Evolutionary conservation across 1,284 basidiomycete genomes (phyloP).

Genomic region (Lentinula novae-zelandiae): DNA sequence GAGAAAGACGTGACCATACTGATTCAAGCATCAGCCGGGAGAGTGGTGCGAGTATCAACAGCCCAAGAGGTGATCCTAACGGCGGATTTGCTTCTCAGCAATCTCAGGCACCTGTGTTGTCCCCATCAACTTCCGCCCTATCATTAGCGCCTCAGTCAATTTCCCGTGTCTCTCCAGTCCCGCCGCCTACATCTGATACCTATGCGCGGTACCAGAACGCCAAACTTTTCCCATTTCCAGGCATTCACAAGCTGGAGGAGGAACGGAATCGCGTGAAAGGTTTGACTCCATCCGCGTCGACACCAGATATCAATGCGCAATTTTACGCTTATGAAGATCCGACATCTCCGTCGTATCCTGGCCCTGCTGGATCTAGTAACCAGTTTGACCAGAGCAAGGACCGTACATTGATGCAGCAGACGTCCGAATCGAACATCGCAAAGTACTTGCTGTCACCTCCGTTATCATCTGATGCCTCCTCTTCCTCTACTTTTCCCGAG

Average conservation of each 20-base stretch:
- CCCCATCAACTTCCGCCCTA: constrained; percentile 57
- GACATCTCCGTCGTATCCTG: constrained; percentile 8
- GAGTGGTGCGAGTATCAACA: constrained; percentile 66
- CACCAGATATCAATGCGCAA: constrained; percentile 52
- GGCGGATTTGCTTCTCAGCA: constrained; percentile 36
- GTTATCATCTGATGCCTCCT: constrained; percentile 38
- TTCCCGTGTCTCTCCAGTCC: constrained; percentile 64
- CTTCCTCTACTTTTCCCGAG: constrained; percentile 46
- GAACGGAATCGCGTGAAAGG: constrained; percentile 57
- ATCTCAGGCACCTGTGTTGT: constrained; percentile 46
- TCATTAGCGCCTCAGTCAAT: constrained; percentile 51
- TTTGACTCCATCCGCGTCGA: constrained; percentile 51
- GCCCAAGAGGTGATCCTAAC: constrained; percentile 51
- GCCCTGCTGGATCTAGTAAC: background rate
- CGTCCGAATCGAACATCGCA: constrained; percentile 57
- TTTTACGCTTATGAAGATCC: constrained; percentile 31
- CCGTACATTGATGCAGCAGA: constrained; percentile 62
- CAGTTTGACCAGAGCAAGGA: constrained; percentile 36
- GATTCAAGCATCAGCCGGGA: constrained; percentile 72
- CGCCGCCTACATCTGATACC: constrained; percentile 57
- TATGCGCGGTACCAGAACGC: constrained; percentile 64
- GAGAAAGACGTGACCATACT: constrained; percentile 60
- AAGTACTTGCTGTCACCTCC: constrained; percentile 45
- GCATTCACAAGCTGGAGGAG: constrained; percentile 73
- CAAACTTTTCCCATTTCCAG: constrained; percentile 88